These are phyloP conservation scores for Mesembryanthemum crystallinum DNA, from an alignment of 148 eudicot species.

Conservation along the genomic window DNA sequence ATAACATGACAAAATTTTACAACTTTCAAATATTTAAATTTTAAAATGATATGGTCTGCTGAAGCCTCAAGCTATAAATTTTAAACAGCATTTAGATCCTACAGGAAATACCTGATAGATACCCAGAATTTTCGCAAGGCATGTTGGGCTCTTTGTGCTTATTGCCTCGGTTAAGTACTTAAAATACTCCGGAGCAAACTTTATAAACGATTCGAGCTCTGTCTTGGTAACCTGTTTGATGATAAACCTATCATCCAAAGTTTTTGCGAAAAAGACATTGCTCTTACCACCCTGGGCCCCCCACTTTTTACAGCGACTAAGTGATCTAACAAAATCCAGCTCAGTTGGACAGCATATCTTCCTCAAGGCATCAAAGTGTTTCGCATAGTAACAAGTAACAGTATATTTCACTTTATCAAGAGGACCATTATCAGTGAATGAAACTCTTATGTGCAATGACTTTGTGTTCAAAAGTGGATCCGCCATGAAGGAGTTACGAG, in stretches of 20 bases:
- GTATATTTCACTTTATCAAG: constrained; percentile 72
- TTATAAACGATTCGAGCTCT: constrained; percentile 90
- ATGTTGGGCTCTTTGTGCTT: constrained; percentile 72
- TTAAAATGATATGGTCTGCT: constrained; percentile 1
- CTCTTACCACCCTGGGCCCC: constrained; percentile 96
- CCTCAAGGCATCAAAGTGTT: constrained; percentile 85
- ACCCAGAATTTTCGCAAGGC: constrained; percentile 90
- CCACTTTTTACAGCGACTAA: constrained; percentile 97
- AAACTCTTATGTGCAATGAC: constrained; percentile 60
- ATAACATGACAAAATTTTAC: not conserved
- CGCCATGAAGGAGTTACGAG: constrained; percentile 47
- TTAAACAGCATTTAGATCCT: constrained; percentile 2
- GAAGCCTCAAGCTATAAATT: not conserved
- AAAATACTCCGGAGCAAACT: constrained; percentile 84
- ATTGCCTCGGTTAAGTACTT: constrained; percentile 79
- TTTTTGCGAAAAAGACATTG: constrained; percentile 86
- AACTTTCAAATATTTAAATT: not conserved
- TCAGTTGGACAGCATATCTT: constrained; percentile 87
- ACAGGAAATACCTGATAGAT: constrained; percentile 80
- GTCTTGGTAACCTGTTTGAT: constrained; percentile 97
- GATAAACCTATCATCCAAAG: constrained; percentile 87
- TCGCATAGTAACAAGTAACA: constrained; percentile 81
- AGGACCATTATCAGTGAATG: constrained; percentile 62
- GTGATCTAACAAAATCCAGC: constrained; percentile 72
- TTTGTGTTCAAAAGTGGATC: constrained; percentile 61